Base-by-base conservation (phyloP, 2,329 filamentous ascomycete species). In the Monilinia laxa region DNA sequence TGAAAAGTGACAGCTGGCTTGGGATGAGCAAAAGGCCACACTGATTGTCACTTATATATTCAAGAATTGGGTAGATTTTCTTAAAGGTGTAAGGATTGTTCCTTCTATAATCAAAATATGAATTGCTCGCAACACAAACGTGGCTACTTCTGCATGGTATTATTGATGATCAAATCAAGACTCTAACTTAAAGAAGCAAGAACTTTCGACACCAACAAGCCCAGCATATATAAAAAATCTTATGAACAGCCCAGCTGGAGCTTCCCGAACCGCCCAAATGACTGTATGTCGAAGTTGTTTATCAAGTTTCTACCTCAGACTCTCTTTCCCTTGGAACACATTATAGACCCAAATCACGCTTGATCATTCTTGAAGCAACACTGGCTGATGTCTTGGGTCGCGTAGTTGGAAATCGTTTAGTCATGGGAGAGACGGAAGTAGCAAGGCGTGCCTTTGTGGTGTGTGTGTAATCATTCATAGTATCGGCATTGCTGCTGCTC, bases 301-400 rank as follows among this genome's bases (percentile, higher is more conserved):
- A 62, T 14, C 20, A 12, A 40, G 6, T 18, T 38, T 35, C 14
- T 25, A 51, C 20, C 20, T 60, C 2, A 10, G 20, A 3, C 18
- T 51, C 12, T 7, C 5, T 20, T 20, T 18, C 31, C 18, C 28
- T 51, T 14, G 58, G 9, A 7, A 38, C n/a, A 3, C 14, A 12
- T 25, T 28, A 20, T 62, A 51, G 0, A 20, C 58, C 58, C 9
- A 62, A 51, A 25, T n/a, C 45, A 25, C 51, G 28, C 14, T 14
- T 51, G 18, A 62, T 62, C 45, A 62, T 51, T 62, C 58, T 38
- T 18, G 58, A 62, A 25, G 58, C 58, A n/a, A 51, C 58, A 62
- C 12, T 12, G 11, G 38, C n/a, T 20, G 45, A 38, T 18, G 20
- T 51, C 47, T 62, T 51, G 31, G 58, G 45, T 62, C 58, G 47